Percentiles rank a stretch among this genome's conserved stretches.
These are phyloP conservation scores for Penicillium hesseltinei DNA, from an alignment of 2,329 filamentous ascomycete species.

Conservation along the genomic window DNA sequence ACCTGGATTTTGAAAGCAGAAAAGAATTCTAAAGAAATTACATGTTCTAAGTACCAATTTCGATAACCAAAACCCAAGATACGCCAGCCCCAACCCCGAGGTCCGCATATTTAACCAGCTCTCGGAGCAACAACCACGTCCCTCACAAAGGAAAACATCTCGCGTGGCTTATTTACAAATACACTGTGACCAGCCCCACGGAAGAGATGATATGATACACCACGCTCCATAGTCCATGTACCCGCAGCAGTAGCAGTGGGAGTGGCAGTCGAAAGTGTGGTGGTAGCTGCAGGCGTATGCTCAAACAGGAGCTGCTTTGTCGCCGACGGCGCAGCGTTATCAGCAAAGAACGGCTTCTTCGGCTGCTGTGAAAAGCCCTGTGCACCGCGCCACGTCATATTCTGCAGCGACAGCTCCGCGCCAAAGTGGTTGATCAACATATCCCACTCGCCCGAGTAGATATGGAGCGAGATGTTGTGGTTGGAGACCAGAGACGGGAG, in stretches of 20 bases:
- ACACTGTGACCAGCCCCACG: conserved; percentile 36
- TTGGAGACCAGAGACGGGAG: conserved; percentile 33
- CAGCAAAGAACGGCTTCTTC: conserved; percentile 22
- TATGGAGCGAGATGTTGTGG: conserved; percentile 35
- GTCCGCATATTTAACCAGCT: neutral
- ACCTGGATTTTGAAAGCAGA: neutral
- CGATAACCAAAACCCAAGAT: neutral
- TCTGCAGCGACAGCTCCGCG: conserved; percentile 37
- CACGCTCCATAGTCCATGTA: conserved; percentile 34
- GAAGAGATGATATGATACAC: conserved; percentile 39
- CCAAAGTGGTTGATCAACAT: conserved; percentile 41
- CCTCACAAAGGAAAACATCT: conserved; percentile 39
- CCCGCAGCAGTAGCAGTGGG: conserved; percentile 22
- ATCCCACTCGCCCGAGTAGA: conserved; percentile 41
- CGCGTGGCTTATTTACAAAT: conserved; percentile 30
- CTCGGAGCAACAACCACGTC: conserved; percentile 32
- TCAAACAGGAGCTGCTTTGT: neutral
- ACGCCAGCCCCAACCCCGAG: neutral
- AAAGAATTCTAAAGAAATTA: neutral
- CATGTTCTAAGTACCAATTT: neutral
- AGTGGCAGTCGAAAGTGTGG: neutral
- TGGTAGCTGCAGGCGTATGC: neutral
- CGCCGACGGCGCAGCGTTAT: conserved; percentile 23
- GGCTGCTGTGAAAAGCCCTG: conserved; percentile 38
- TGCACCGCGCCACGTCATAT: conserved; percentile 42